Conservation (phyloP, 208 protist species). For the Phytomonas sp. region DNA sequence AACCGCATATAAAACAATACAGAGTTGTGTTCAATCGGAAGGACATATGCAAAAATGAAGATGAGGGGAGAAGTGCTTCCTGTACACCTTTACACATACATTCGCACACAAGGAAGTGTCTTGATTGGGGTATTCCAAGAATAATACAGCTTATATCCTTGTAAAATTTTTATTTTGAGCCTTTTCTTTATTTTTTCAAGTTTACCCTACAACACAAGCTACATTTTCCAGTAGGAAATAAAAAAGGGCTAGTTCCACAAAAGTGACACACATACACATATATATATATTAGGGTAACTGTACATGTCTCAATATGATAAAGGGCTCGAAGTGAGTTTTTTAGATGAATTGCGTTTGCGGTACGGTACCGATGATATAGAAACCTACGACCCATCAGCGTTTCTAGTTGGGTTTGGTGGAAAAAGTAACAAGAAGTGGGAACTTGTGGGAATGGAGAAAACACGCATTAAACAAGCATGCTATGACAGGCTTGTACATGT, state of each 20-base stretch:
- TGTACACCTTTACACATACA: background rate
- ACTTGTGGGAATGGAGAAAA: slow-evolving; percentile 76
- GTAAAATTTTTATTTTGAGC: background rate
- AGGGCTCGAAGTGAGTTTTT: slow-evolving; percentile 37
- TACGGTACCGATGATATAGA: slow-evolving; percentile 64
- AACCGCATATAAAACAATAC: background rate
- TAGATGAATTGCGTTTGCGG: slow-evolving; percentile 62
- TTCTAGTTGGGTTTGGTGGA: slow-evolving; percentile 34
- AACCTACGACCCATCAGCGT: slow-evolving; percentile 25
- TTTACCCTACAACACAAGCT: slow-evolving; percentile 5
- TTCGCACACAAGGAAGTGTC: background rate
- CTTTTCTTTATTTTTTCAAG: slow-evolving; percentile 3
- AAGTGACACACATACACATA: slow-evolving; percentile 21
- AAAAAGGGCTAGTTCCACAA: background rate
- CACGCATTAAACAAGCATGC: slow-evolving; percentile 40
- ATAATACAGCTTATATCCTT: background rate
- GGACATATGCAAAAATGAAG: background rate
- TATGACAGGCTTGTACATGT: slow-evolving; percentile 57
- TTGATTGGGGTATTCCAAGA: background rate
- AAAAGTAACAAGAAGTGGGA: slow-evolving; percentile 66
- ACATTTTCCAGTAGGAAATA: background rate
- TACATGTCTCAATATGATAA: slow-evolving; percentile 9
- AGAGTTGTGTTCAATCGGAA: background rate
- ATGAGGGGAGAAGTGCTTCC: background rate
- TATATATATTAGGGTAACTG: slow-evolving; percentile 8